Base-by-base conservation (phyloP, 106 monocot species). In the Apostasia shenzhenica region DNA sequence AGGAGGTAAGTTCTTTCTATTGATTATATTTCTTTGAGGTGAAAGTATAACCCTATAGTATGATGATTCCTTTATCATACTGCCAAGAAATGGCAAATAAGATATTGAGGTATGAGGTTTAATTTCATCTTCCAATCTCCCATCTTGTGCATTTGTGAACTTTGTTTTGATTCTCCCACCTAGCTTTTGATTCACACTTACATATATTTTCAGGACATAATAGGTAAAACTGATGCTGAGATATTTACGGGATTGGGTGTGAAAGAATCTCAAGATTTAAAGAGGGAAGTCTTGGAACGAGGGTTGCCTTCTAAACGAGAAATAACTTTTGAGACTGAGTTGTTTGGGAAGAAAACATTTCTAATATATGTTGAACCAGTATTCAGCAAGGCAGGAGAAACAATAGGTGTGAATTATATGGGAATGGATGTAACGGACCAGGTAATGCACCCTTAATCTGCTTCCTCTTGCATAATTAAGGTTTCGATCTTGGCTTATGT, bases 191-290 rank as follows among this genome's bases (percentile, higher is more conserved):
- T 72, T 54, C 14, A 37, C 67, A 49, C 65, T 55, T 45, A 65
- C 73, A 71, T 44, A 62, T 59, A 43, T 73, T 78, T 75, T 57
- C 80, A 90, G 90, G 90, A 90, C 57, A 81, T 90, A 70, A 90
- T 90, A 78, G 90, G 90, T 70, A 90, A 90, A 78, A 90, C 85
- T 45, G 90, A 90, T 73, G 69, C 68, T 1, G 90, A 90, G 64
- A 90, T 90, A 67, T 83, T 86, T 61, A 65, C 69, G 56, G 90
- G 86, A 67, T 72, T 56, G 42, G 90, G 90, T 46, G 81, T 86
- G 42, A 72, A 83, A 58, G 90, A 86, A 72, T 72, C 73, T 57
- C 83, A 86, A 53, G 77, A 83, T 41, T 83, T 90, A 57, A 90
- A 90, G 63, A 77, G 61, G 59, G 81, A 86, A 72, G 90, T 90